phyloP scores from a whole-genome alignment of 78 protist genomes.

The Speleostelium caveatum region DNA sequence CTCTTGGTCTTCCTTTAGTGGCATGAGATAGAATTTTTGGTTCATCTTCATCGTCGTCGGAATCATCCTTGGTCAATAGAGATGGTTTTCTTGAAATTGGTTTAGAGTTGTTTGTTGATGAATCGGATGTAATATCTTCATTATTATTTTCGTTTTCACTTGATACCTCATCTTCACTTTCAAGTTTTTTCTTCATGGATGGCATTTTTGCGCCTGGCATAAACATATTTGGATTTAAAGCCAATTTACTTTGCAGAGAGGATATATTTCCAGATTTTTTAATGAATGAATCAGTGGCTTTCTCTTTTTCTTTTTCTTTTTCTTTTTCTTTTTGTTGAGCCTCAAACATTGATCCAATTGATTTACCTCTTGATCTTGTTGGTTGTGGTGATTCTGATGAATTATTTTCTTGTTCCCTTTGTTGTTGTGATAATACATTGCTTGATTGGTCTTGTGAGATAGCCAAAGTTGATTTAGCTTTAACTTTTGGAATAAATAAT shows the following conservation, averaged over 20 bases:
- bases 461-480: not conserved
- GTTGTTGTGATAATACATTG: too few relatives aligned
- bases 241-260: slow-evolving; percentile 48
- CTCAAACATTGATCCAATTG: slow-evolving; percentile 62
- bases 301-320: not conserved
- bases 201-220: slow-evolving; percentile 66
- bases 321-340: slow-evolving; percentile 14
- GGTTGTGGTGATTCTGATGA: slow-evolving; percentile 18
- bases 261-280: slow-evolving; percentile 65
- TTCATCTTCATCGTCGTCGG: slow-evolving; percentile 9
- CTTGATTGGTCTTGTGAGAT: not conserved
- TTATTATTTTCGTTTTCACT: slow-evolving; percentile 4
- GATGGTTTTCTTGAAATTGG: slow-evolving; percentile 23
- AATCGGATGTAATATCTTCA: slow-evolving; percentile 1
- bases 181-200: slow-evolving; percentile 36
- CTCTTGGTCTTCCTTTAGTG: slow-evolving; percentile 62
- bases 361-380: slow-evolving; percentile 5
- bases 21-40: slow-evolving; percentile 26
- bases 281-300: not conserved
- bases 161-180: not conserved
- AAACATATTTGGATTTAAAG: slow-evolving; percentile 75
- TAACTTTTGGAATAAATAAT: not conserved
- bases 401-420: not conserved
- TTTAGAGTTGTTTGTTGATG: not conserved
- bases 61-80: not conserved